Base-by-base conservation (phyloP, 2,329 filamentous ascomycete genomes). In the Cladosporium phlei region DNA sequence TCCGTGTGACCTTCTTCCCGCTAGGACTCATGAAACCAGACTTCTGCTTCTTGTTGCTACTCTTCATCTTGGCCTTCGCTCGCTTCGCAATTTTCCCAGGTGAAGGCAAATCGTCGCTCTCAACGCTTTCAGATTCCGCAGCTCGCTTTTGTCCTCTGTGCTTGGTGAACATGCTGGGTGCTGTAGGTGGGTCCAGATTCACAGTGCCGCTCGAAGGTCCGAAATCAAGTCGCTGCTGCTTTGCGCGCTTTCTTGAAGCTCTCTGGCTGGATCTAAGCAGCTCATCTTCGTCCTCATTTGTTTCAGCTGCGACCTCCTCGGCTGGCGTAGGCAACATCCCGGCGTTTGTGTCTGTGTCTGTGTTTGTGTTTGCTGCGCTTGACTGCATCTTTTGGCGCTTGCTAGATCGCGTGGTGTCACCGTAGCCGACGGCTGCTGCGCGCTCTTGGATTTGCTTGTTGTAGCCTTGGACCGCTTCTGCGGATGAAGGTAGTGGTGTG, bases 401-500 rank as follows among this genome's bases (percentile, higher is more conserved):
- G 27, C 17, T 32, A 11, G 19, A 32, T 28, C 27, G 33, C 10
- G 39, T n/a, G 14, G 42, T n/a, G 32, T 22, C 59, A 38, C 62
- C 59, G 27, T 59, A 57, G 22, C 57, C 57, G 5, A 68, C 63
- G 25, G 60, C 58, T 3, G 64, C 64, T 16, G 66, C 64, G 12
- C 63, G 55, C 32, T 63, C 55, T 47, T 57, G 55, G 29, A 65
- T 61, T 46, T 65, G 62, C 20, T 55, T 44, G 27, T 64, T 54
- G 21, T 65, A 62, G 16, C 55, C 46, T 20, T 64, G 49, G 4
- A 63, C 55, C 14, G 61, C 63, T 12, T 67, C 65, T 4, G 69
- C 69, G 0, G 67, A 66, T 10, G 69, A 66, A 6, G 67, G 59
- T 4, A 69, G 49, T 4, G 69, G 66, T 1, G 67, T 70, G 57